Percentiles rank a stretch among this genome's conserved stretches.
Evolutionary conservation across 169 alveolate genomes (phyloP).

Genomic region (Nephromyces sp.): DNA sequence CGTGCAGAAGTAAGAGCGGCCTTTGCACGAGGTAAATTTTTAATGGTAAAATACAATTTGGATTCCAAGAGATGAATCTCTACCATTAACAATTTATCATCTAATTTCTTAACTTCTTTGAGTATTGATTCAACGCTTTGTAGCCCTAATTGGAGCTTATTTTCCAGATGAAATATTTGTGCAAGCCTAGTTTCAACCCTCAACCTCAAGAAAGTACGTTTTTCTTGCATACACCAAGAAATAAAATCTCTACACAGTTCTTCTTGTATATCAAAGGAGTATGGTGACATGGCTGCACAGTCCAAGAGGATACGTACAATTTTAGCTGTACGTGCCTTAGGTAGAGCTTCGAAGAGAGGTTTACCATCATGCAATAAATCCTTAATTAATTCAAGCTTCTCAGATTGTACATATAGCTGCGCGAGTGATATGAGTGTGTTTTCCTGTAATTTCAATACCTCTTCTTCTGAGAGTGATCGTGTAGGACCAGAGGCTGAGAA

Average conservation of each 20-base stretch:
- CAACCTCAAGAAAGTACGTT: slow-evolving; percentile 76
- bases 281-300: slow-evolving; percentile 47
- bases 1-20: slow-evolving; percentile 88
- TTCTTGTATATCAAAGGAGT: slow-evolving; percentile 51
- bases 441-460: slow-evolving; percentile 12
- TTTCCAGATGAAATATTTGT: slow-evolving; percentile 48
- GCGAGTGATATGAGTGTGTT: slow-evolving; percentile 9
- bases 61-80: slow-evolving; percentile 83
- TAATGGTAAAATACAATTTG: slow-evolving; percentile 70
- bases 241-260: slow-evolving; percentile 76
- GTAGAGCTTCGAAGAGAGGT: slow-evolving; percentile 43
- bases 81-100: slow-evolving; percentile 81
- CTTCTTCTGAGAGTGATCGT: too few relatives aligned
- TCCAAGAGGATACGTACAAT: slow-evolving; percentile 43
- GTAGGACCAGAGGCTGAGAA: too few relatives aligned
- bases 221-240: slow-evolving; percentile 79
- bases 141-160: slow-evolving; percentile 46
- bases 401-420: slow-evolving; percentile 12
- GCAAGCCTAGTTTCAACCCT: slow-evolving; percentile 75
- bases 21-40: slow-evolving; percentile 68
- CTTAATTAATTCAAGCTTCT: neutral
- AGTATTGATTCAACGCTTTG: slow-evolving; percentile 61
- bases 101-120: slow-evolving; percentile 80
- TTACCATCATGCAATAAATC: slow-evolving; percentile 2
- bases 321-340: slow-evolving; percentile 64